Conservation (phyloP, 306 rosid genomes). For the Psophocarpus tetragonolobus region DNA sequence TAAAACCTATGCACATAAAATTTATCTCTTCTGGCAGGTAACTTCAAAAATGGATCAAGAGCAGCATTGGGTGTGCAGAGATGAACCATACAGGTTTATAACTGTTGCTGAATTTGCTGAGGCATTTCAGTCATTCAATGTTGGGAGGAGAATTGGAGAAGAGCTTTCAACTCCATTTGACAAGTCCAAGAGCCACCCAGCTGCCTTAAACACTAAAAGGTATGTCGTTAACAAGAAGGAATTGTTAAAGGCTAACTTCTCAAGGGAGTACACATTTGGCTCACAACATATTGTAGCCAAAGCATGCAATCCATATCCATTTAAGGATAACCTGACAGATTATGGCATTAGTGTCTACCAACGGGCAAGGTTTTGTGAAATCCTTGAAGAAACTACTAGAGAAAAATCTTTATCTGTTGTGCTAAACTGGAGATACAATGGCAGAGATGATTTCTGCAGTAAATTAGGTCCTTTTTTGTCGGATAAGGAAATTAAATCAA, state of each 20-base stretch:
- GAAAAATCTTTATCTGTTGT: constrained; percentile 65
- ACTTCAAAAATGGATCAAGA: constrained; percentile 64
- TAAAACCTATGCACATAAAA: neutral
- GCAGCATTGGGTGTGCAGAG: constrained; percentile 52
- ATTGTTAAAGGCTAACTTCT: constrained; percentile 53
- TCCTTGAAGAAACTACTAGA: constrained; percentile 67
- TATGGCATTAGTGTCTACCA: constrained; percentile 51
- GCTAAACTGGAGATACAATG: constrained; percentile 85
- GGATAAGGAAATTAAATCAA: constrained; percentile 58
- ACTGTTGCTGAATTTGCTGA: constrained; percentile 49
- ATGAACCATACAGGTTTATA: constrained; percentile 43
- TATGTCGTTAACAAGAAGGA: constrained; percentile 48
- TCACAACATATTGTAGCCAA: constrained; percentile 58
- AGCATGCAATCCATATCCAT: constrained; percentile 85
- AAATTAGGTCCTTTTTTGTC: constrained; percentile 76
- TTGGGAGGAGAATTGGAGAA: constrained; percentile 39
- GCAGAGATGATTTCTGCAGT: constrained; percentile 69
- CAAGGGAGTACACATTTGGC: constrained; percentile 52
- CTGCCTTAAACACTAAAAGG: constrained; percentile 51
- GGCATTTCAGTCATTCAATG: constrained; percentile 52
- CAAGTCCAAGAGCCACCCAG: constrained; percentile 54
- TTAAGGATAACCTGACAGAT: constrained; percentile 44
- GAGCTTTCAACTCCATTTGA: constrained; percentile 54
- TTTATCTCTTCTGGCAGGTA: constrained; percentile 38
- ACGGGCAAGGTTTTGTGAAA: constrained; percentile 63